Evolutionary conservation across 2,329 filamentous ascomycete species (phyloP).

Genomic region (Verticillium albo-atrum): DNA sequence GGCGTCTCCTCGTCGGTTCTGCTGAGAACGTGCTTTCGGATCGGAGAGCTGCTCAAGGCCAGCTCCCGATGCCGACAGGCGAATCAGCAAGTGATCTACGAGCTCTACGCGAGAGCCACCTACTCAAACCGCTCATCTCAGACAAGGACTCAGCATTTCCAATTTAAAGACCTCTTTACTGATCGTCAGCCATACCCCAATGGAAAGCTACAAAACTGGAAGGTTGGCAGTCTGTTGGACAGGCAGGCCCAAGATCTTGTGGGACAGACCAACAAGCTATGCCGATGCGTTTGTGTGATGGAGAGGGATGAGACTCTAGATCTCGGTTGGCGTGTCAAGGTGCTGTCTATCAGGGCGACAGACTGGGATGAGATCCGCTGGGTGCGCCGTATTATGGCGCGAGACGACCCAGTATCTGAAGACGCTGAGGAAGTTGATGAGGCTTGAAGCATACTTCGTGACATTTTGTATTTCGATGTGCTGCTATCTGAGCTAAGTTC

Average conservation of each 20-base stretch:
- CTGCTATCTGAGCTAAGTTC: neutral
- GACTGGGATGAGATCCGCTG: slow-evolving; percentile 8
- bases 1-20: slow-evolving; percentile 42
- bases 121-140: slow-evolving; percentile 50
- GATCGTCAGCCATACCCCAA: slow-evolving; percentile 45
- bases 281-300: slow-evolving; percentile 10
- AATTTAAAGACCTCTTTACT: slow-evolving; percentile 60
- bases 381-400: slow-evolving; percentile 1
- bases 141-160: slow-evolving; percentile 53
- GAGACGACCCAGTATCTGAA: slow-evolving; percentile 1
- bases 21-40: slow-evolving; percentile 58
- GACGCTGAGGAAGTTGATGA: neutral
- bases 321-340: slow-evolving; percentile 3
- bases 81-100: slow-evolving; percentile 43
- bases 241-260: slow-evolving; percentile 1
- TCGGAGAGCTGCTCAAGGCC: slow-evolving; percentile 54
- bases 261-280: slow-evolving; percentile 2
- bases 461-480: neutral
- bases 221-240: neutral
- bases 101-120: slow-evolving; percentile 59
- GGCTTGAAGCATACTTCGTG: neutral
- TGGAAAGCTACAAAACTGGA: slow-evolving; percentile 6
- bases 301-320: neutral
- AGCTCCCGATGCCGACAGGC: slow-evolving; percentile 26
- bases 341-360: slow-evolving; percentile 9